A percentile compares a stretch with the other conserved stretches of the same genome.
Evolutionary conservation across 2,329 filamentous ascomycete species (phyloP).

Genomic region (Colletotrichum trifolii): DNA sequence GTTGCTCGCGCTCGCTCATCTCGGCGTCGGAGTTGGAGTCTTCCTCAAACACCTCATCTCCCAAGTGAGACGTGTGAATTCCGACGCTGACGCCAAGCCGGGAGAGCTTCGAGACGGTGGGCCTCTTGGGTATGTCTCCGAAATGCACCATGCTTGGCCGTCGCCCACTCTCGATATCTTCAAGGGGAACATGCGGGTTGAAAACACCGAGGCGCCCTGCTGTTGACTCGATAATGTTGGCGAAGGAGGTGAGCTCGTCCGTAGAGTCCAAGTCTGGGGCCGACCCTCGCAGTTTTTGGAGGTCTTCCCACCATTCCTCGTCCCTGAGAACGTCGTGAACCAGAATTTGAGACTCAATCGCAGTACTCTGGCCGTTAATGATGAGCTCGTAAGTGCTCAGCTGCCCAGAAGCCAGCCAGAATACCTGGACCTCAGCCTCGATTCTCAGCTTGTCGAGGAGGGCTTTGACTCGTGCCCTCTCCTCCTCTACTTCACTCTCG

Average conservation of each 20-base stretch:
- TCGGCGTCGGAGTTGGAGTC: constrained; percentile 46
- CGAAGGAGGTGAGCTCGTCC: constrained; percentile 56
- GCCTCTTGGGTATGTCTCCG: constrained; percentile 69
- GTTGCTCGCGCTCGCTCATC: constrained; percentile 53
- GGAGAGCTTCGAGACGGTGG: constrained; percentile 61
- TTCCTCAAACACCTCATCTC: constrained; percentile 67
- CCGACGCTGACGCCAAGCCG: constrained; percentile 75
- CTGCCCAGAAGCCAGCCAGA: constrained; percentile 81
- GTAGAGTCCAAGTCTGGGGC: constrained; percentile 51
- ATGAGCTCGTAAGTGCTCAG: constrained; percentile 81
- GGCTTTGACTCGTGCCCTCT: constrained; percentile 76
- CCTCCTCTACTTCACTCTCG: constrained; percentile 84
- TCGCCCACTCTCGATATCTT: constrained; percentile 43
- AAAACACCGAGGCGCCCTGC: constrained; percentile 55
- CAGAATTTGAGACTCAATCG: constrained; percentile 59
- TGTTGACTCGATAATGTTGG: constrained; percentile 56
- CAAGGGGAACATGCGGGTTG: constrained; percentile 51
- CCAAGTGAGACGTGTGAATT: constrained; percentile 80
- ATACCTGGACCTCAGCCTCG: constrained; percentile 81
- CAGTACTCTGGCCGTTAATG: constrained; percentile 72
- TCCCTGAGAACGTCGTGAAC: constrained; percentile 75
- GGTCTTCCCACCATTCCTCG: constrained; percentile 86
- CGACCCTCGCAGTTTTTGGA: constrained; percentile 66
- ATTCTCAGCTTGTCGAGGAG: constrained; percentile 85
- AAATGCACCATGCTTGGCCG: constrained; percentile 68